Percentiles rank a stretch among this genome's conserved stretches.
phyloP scores from a whole-genome alignment of 2,329 filamentous ascomycete species.

The Malbranchea cinnamomea region DNA sequence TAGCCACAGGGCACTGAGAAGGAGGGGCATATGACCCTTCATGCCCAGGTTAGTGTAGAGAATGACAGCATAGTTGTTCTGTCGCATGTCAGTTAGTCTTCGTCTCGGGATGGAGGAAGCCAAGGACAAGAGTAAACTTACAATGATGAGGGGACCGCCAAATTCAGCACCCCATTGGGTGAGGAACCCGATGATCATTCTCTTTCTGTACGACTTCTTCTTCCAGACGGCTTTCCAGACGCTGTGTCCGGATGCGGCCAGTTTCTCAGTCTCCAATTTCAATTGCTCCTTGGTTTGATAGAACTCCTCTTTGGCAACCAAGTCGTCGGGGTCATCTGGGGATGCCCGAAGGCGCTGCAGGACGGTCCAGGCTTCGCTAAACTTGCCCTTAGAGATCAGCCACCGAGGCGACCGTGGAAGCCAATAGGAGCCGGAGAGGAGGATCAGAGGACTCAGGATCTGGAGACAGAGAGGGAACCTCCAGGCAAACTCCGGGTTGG shows the following conservation, averaged over 20 bases:
- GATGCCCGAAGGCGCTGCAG: slow-evolving; percentile 26
- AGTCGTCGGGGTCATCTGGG: slow-evolving; percentile 24
- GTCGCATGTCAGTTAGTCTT: not conserved
- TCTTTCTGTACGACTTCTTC: slow-evolving; percentile 35
- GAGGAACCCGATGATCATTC: slow-evolving; percentile 38
- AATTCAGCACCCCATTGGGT: slow-evolving; percentile 41
- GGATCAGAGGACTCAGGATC: slow-evolving; percentile 24
- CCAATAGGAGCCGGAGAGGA: slow-evolving; percentile 28
- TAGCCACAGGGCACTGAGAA: slow-evolving; percentile 31
- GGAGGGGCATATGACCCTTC: slow-evolving; percentile 27
- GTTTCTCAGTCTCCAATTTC: slow-evolving; percentile 27
- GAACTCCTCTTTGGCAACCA: slow-evolving; percentile 32
- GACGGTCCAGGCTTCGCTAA: slow-evolving; percentile 32
- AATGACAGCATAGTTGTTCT: slow-evolving; percentile 35
- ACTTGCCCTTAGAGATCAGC: slow-evolving; percentile 32
- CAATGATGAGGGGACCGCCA: slow-evolving; percentile 37
- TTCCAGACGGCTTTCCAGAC: slow-evolving; percentile 33
- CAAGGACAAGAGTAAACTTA: slow-evolving; percentile 17
- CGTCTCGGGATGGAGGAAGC: not conserved
- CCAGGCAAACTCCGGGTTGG: slow-evolving; percentile 29
- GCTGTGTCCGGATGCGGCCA: slow-evolving; percentile 24
- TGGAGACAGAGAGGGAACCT: slow-evolving; percentile 31
- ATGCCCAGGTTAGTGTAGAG: slow-evolving; percentile 31
- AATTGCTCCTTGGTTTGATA: slow-evolving; percentile 35
- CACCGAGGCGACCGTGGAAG: slow-evolving; percentile 35